Conservation (phyloP, 2,329 filamentous ascomycete genomes). For the Clonostachys rosea region DNA sequence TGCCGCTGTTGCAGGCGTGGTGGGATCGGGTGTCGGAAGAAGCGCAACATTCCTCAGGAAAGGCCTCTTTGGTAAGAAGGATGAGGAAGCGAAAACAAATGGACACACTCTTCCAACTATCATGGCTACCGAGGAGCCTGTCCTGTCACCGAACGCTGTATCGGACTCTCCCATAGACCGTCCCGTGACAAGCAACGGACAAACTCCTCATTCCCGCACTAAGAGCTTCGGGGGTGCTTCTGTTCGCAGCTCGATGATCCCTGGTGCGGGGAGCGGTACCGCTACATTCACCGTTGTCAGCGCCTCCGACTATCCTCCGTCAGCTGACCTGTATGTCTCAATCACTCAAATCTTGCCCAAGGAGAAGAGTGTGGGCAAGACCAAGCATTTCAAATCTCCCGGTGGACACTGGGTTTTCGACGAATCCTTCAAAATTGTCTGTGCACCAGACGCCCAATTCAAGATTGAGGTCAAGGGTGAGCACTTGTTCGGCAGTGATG, state of each 20-base stretch:
- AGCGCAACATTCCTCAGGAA: conserved; percentile 88
- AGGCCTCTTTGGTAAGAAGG: conserved; percentile 72
- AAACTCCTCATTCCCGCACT: conserved; percentile 39
- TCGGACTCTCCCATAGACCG: conserved; percentile 1
- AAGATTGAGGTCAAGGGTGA: conserved; percentile 83
- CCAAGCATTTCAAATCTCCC: conserved; percentile 77
- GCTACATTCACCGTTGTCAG: conserved; percentile 78
- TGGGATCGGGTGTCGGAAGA: conserved; percentile 78
- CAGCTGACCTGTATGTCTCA: conserved; percentile 73
- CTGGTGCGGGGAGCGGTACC: conserved; percentile 62
- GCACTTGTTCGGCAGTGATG: conserved; percentile 77
- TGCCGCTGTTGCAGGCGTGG: conserved; percentile 65
- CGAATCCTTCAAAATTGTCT: conserved; percentile 74
- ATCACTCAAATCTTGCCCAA: conserved; percentile 65
- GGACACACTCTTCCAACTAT: conserved; percentile 26
- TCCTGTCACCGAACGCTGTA: conserved; percentile 20
- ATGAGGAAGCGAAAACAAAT: conserved; percentile 51
- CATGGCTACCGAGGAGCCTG: conserved; percentile 1
- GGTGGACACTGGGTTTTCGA: conserved; percentile 65
- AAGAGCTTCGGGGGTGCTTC: conserved; percentile 63
- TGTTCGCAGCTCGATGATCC: conserved; percentile 56
- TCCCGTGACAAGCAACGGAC: conserved; percentile 16
- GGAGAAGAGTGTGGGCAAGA: conserved; percentile 82
- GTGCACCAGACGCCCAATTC: conserved; percentile 80
- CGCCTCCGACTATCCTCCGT: conserved; percentile 71